Evolutionary conservation across 176 grass and related monocot species (phyloP).

Genomic region (Echinochloa phyllopogon): DNA sequence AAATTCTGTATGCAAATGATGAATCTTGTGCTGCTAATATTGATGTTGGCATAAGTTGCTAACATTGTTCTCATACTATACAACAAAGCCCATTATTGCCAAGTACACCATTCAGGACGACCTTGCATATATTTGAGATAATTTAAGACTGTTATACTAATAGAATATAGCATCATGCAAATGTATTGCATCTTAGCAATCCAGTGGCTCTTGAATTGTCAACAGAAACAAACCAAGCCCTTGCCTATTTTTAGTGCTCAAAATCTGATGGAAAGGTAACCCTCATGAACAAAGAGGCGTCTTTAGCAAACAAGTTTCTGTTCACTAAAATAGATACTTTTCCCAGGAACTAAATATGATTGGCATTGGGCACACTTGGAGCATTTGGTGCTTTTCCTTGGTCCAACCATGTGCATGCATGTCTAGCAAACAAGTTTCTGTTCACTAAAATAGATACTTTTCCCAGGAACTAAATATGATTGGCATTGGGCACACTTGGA

Average conservation of each 20-base stretch:
- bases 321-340: neutral
- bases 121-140: neutral
- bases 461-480: neutral
- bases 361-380: neutral
- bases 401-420: too few relatives aligned
- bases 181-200: neutral
- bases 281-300: neutral
- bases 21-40: too few relatives aligned
- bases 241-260: neutral
- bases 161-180: neutral
- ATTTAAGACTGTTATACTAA: neutral
- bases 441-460: neutral
- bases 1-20: too few relatives aligned
- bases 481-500: neutral
- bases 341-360: neutral
- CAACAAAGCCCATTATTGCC: neutral
- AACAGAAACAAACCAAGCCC: neutral
- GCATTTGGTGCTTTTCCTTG: too few relatives aligned
- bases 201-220: neutral
- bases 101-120: neutral
- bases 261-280: neutral
- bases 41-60: too few relatives aligned
- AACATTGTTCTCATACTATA: neutral
- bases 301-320: neutral
- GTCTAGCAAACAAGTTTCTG: neutral